These are phyloP conservation scores for Isatis lusitanica DNA, from an alignment of 441 rosid species.

Conservation along the genomic window DNA sequence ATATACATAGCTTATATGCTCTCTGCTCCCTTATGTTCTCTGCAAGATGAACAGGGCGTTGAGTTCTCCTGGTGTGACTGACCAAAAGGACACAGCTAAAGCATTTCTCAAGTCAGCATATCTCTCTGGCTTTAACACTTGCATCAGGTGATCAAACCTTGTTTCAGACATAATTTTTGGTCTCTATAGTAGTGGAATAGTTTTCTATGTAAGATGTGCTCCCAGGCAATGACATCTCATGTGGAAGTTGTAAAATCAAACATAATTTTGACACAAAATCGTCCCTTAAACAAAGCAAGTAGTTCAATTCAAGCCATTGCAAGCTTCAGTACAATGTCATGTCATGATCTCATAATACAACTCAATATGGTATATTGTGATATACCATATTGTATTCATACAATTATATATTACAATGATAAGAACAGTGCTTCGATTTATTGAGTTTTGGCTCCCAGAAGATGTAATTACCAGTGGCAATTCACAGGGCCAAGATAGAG, in stretches of 20 bases:
- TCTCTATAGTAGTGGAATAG: not conserved
- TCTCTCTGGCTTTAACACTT: conserved; percentile 19
- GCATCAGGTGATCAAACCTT: conserved; percentile 23
- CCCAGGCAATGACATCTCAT: not conserved
- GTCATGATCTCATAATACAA: not conserved
- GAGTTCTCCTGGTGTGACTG: not conserved
- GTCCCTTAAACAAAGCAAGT: not conserved
- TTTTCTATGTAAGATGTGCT: not conserved
- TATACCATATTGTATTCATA: too few species aligned
- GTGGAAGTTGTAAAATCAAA: not conserved
- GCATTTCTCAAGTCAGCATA: conserved; percentile 10
- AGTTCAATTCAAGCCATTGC: not conserved
- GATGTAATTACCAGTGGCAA: not conserved
- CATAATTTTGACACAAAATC: not conserved
- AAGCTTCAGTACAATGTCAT: not conserved
- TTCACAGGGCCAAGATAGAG: conserved; percentile 29
- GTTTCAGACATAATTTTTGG: conserved; percentile 31
- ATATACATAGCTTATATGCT: too few species aligned
- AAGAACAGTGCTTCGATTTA: not conserved
- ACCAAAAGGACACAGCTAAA: not conserved
- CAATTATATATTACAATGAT: not conserved
- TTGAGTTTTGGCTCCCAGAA: not conserved
- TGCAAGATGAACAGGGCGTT: conserved; percentile 26
- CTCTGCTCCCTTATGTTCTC: conserved; percentile 36
- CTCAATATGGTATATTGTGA: not conserved